phyloP scores from a whole-genome alignment of 2,329 filamentous ascomycete species.

The Fusarium sp. region DNA sequence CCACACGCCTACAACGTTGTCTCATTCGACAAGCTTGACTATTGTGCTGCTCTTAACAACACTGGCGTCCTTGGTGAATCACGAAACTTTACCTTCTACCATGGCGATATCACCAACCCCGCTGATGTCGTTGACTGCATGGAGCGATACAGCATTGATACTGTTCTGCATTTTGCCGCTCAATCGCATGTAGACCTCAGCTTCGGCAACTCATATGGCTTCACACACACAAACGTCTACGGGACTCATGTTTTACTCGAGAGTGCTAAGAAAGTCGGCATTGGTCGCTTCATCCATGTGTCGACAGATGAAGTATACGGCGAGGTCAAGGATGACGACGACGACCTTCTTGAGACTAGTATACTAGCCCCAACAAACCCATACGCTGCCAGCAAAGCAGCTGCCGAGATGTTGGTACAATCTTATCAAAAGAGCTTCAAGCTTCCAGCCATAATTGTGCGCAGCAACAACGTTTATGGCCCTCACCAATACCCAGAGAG shows the following conservation, averaged over 20 bases:
- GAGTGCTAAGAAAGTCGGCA: conserved; percentile 75
- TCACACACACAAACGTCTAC: conserved; percentile 84
- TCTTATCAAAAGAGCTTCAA: conserved; percentile 88
- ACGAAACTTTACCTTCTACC: conserved; percentile 81
- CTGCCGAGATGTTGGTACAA: conserved; percentile 86
- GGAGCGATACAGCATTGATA: conserved; percentile 78
- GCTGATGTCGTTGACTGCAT: conserved; percentile 77
- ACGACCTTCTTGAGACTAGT: conserved; percentile 78
- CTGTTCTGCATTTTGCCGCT: conserved; percentile 86
- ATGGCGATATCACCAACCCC: conserved; percentile 80
- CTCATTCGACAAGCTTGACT: conserved; percentile 87
- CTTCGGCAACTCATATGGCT: conserved; percentile 84
- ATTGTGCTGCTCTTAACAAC: conserved; percentile 84
- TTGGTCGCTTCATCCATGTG: conserved; percentile 82
- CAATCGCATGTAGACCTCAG: conserved; percentile 86
- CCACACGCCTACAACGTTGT: conserved; percentile 79
- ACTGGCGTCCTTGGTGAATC: conserved; percentile 74
- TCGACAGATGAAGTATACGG: conserved; percentile 90
- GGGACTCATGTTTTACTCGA: conserved; percentile 87
- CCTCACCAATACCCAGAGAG: conserved; percentile 87
- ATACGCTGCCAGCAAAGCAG: conserved; percentile 83
- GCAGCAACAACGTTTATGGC: conserved; percentile 87
- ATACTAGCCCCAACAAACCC: conserved; percentile 84
- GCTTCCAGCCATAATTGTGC: conserved; percentile 80
- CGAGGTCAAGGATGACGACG: conserved; percentile 77